Conservation (phyloP, 345 rosid species). For the Acer campestre region DNA sequence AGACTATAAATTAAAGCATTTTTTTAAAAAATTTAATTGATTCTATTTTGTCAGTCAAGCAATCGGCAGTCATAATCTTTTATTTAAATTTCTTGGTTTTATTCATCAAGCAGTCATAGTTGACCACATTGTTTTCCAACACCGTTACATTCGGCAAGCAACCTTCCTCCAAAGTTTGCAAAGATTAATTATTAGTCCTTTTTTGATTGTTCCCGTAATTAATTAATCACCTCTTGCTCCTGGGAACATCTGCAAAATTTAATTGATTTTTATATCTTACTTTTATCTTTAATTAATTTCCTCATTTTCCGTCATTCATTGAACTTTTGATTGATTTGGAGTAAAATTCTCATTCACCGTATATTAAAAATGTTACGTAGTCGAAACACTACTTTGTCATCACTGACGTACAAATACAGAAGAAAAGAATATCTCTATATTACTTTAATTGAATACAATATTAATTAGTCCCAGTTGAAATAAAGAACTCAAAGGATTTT, state of each 20-base stretch:
- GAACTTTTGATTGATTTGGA: background rate
- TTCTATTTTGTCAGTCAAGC: background rate
- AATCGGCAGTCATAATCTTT: background rate
- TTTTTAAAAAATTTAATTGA: too few relatives aligned
- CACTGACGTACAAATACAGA: background rate
- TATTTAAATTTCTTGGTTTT: too few relatives aligned
- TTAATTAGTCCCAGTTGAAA: too few relatives aligned
- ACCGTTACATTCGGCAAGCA: background rate
- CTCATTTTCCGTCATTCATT: background rate
- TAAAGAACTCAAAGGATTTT: background rate
- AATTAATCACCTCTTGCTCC: background rate
- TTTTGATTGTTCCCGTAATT: background rate
- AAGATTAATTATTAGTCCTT: background rate
- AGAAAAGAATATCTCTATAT: background rate
- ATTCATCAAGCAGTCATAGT: background rate
- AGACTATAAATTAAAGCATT: too few relatives aligned
- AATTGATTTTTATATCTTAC: background rate
- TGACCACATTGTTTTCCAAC: background rate
- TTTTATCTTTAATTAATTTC: too few relatives aligned
- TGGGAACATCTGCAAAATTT: background rate
- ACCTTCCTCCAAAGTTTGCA: background rate
- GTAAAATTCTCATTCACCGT: background rate
- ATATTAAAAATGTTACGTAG: too few relatives aligned
- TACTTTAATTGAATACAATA: background rate
- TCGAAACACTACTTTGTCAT: too few relatives aligned